Percentiles rank a stretch among this genome's conserved stretches.
Conservation (phyloP, 257 asterid species). For the Linderniella brevidens region DNA sequence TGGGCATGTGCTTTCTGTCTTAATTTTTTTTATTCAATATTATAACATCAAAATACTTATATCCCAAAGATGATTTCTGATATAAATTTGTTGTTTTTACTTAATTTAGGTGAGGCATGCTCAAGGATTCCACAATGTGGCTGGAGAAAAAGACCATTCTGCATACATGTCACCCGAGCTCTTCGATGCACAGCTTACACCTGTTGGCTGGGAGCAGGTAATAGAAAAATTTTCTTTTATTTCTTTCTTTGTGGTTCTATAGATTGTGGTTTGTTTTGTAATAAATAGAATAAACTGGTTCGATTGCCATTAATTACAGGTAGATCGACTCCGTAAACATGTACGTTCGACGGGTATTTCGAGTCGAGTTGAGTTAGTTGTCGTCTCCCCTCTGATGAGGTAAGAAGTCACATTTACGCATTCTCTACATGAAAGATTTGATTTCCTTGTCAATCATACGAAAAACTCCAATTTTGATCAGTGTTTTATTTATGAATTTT, state of each 20-base stretch:
- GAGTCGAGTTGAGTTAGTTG: conserved; percentile 44
- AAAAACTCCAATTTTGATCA: too few species aligned
- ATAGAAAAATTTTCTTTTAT: conserved; percentile 7
- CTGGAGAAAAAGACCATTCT: conserved; percentile 71
- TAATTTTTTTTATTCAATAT: conserved; percentile 6
- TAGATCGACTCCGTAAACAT: conserved; percentile 68
- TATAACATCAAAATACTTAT: too few species aligned
- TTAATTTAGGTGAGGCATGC: conserved; percentile 80
- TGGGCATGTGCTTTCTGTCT: conserved; percentile 41
- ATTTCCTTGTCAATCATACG: too few species aligned
- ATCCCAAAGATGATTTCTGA: neutral
- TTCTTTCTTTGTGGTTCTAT: neutral
- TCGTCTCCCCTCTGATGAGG: conserved; percentile 80
- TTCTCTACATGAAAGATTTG: too few species aligned
- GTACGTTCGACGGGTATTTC: conserved; percentile 48
- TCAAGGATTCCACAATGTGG: conserved; percentile 93
- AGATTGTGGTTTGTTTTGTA: neutral
- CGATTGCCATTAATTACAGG: conserved; percentile 32
- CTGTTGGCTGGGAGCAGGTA: conserved; percentile 98
- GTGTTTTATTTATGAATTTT: too few species aligned
- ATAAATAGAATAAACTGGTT: too few species aligned
- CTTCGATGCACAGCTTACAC: conserved; percentile 83
- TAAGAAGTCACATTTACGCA: conserved; percentile 8
- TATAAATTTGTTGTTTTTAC: conserved; percentile 1
- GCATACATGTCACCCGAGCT: conserved; percentile 71